These are phyloP conservation scores for Diaporthe citri DNA, from an alignment of 2,329 filamentous ascomycete genomes.

Conservation along the genomic window DNA sequence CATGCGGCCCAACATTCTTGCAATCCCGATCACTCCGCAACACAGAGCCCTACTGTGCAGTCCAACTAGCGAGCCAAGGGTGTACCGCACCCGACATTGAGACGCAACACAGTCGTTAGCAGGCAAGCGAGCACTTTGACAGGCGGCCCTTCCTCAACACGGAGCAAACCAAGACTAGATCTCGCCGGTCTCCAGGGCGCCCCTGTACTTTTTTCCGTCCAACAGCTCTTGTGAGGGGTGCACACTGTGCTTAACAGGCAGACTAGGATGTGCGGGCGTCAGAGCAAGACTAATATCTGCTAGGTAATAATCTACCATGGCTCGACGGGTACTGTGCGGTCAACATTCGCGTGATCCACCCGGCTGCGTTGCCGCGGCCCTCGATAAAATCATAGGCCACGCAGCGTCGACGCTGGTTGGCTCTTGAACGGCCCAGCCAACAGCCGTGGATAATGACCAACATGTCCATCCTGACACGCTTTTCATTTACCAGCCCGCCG, in stretches of 20 bases:
- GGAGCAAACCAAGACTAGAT: not conserved
- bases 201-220: not conserved
- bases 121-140: not conserved
- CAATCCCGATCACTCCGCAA: not conserved
- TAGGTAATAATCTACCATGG: not conserved
- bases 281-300: not conserved
- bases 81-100: not conserved
- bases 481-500: slow-evolving; percentile 26
- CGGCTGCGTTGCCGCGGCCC: slow-evolving; percentile 17
- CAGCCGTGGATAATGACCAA: slow-evolving; percentile 19
- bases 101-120: not conserved
- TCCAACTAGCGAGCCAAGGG: not conserved
- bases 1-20: not conserved
- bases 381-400: not conserved
- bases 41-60: not conserved
- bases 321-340: not conserved
- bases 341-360: not conserved
- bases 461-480: slow-evolving; percentile 27
- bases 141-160: too few relatives aligned
- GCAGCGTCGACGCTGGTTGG: slow-evolving; percentile 1
- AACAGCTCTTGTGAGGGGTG: not conserved
- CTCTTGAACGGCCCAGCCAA: not conserved
- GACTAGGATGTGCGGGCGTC: not conserved
- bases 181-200: not conserved
- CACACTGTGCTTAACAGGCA: not conserved